Base-by-base conservation (phyloP, 2,329 filamentous ascomycete species). In the Helicocarpus griseus region DNA sequence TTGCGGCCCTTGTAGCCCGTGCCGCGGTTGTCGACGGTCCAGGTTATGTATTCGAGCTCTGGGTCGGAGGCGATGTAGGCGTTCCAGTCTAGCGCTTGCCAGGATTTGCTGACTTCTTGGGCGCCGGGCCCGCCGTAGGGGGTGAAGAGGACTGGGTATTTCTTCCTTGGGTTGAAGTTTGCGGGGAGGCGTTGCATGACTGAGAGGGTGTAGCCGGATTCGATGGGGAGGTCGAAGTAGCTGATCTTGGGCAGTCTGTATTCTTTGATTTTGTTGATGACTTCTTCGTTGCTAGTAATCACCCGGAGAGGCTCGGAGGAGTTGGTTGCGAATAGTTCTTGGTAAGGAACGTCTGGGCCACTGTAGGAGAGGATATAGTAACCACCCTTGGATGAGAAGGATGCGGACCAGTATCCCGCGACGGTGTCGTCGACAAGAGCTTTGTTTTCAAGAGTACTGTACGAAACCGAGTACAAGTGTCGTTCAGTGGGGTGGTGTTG, bases 121-220 rank as follows among this genome's bases (percentile, higher is more conserved):
- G 81, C 77, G 52, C 78, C 78, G 0, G 83, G 83, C 0, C 83
- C 83, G 19, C 83, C 83, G 62, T 87, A 87, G 0, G 82, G 82
- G 1, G 78, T 81, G 60, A 87, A 81, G 0, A 87, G 70, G 1
- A 82, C 75, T 0, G 83, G 82, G 61, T 87, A 86, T 57, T 82
- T 80, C 67, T 81, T 82, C 13, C 66, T 61, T 0, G 79, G 66
- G 61, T 83, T 73, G 56, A 86, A 86, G 63, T 81, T 80, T 11
- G 80, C 76, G 0, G 84, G 83, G 0, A 86, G 75, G 4, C 77
- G 76, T 58, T 85, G 77, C 75, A 81, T 80, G 28, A 84, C 81
- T 60, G 85, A 83, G 40, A 86, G 65, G 1, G 65, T 75, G 61
- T 77, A 81, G 7, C 82, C 82, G 21, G 78, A 76, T 0, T 81